A percentile compares a stretch with the other conserved stretches of the same genome.
These are phyloP conservation scores for Termitomyces sp. DNA, from an alignment of 768 basidiomycete genomes.

Conservation along the genomic window DNA sequence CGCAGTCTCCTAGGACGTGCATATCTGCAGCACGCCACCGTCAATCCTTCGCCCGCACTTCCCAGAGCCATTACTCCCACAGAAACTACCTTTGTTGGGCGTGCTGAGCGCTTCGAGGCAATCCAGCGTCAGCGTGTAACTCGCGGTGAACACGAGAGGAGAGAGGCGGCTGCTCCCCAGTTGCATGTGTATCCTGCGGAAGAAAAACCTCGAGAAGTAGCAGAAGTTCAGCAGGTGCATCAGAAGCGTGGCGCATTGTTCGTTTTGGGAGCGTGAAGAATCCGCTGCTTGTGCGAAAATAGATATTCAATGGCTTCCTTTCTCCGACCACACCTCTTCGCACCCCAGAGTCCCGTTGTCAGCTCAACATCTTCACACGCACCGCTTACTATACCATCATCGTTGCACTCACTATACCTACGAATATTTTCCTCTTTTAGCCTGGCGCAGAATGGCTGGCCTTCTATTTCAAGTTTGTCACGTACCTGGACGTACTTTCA, in stretches of 20 bases:
- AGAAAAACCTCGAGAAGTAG: not conserved
- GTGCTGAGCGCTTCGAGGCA: constrained; percentile 6
- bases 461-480: not conserved
- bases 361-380: not conserved
- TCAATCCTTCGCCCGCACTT: not conserved
- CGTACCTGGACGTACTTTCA: not conserved
- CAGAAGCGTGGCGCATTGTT: not conserved
- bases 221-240: not conserved
- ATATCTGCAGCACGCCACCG: constrained; percentile 12
- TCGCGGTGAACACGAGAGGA: not conserved
- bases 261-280: not conserved
- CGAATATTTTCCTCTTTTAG: not conserved
- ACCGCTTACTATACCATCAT: not conserved
- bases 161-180: not conserved
- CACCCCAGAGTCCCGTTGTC: not conserved
- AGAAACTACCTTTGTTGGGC: not conserved
- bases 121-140: constrained; percentile 2
- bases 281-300: not conserved
- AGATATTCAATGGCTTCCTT: not conserved
- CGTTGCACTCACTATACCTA: not conserved
- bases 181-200: not conserved
- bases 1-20: constrained; percentile 18
- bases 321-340: not conserved
- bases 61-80: not conserved
- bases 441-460: not conserved